Evolutionary conservation across 148 eudicot species (phyloP).

Genomic region (Tetragonia tetragonoides): DNA sequence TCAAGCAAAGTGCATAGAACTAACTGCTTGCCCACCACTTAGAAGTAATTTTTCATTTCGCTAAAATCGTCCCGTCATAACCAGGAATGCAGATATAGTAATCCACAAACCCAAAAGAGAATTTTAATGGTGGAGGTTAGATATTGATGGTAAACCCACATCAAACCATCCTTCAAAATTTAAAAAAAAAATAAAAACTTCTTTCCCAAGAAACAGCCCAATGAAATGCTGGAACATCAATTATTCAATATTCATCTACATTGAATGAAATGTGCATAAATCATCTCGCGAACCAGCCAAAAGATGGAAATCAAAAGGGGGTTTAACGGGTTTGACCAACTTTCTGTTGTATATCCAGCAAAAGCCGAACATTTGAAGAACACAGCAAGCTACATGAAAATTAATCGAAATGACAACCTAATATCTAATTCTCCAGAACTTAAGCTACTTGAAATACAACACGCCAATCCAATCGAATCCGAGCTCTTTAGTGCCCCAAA

Average conservation of each 20-base stretch:
- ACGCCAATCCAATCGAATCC: not conserved
- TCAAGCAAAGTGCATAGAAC: not conserved
- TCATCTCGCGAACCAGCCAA: not conserved
- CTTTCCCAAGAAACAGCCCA: not conserved
- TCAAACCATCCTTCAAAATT: not conserved
- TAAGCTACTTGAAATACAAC: not conserved
- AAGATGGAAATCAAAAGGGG: not conserved
- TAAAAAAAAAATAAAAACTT: not conserved
- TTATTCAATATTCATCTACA: too few species aligned
- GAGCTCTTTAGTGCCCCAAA: not conserved
- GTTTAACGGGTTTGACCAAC: too few species aligned
- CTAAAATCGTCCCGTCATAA: not conserved
- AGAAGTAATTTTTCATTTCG: not conserved
- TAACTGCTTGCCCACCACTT: not conserved
- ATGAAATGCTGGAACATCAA: not conserved
- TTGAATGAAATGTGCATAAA: not conserved
- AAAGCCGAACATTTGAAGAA: not conserved
- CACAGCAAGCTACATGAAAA: not conserved
- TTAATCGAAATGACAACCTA: not conserved
- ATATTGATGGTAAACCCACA: not conserved
- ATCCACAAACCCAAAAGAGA: constrained; percentile 34
- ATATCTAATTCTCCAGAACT: not conserved
- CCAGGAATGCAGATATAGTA: not conserved
- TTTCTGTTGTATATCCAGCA: too few species aligned
- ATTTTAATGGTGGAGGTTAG: not conserved